Evolutionary conservation across 176 grass and related monocot genomes (phyloP).

Genomic region (Raddia distichophylla): DNA sequence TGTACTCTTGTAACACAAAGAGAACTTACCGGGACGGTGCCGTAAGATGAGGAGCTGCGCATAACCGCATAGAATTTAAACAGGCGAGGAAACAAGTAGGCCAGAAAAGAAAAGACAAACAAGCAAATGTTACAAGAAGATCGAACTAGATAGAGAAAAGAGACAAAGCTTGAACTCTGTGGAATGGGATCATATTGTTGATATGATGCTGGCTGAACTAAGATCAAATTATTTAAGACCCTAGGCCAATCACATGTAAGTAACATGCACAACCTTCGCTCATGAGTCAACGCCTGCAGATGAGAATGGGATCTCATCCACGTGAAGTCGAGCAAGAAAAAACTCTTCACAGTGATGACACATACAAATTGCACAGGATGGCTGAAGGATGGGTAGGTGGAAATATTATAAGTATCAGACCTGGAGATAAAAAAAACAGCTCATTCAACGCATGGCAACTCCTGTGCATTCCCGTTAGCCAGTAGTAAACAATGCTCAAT

Average conservation of each 20-base stretch:
- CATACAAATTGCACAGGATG: no score
- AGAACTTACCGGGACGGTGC: not conserved
- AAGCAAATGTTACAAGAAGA: not conserved
- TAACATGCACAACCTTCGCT: not conserved
- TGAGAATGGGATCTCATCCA: not conserved
- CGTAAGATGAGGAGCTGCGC: conserved; percentile 5
- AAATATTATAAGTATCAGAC: conserved; percentile 1
- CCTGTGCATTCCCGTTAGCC: not conserved
- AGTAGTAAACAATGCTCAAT: not conserved
- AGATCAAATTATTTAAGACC: not conserved
- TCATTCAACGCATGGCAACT: not conserved
- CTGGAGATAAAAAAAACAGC: not conserved
- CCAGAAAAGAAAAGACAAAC: not conserved
- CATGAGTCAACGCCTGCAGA: not conserved
- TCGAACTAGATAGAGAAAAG: not conserved
- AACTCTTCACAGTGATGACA: not conserved
- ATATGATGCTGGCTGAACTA: not conserved
- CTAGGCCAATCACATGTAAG: not conserved
- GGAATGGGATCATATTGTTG: not conserved
- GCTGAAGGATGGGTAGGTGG: not conserved
- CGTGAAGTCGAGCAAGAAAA: not conserved
- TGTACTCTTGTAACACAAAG: not conserved
- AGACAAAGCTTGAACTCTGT: not conserved
- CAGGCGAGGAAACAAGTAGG: not conserved
- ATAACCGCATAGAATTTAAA: not conserved